phyloP scores from a whole-genome alignment of 371 early-diverging fungal genomes.

The Catenaria anguillulae region DNA sequence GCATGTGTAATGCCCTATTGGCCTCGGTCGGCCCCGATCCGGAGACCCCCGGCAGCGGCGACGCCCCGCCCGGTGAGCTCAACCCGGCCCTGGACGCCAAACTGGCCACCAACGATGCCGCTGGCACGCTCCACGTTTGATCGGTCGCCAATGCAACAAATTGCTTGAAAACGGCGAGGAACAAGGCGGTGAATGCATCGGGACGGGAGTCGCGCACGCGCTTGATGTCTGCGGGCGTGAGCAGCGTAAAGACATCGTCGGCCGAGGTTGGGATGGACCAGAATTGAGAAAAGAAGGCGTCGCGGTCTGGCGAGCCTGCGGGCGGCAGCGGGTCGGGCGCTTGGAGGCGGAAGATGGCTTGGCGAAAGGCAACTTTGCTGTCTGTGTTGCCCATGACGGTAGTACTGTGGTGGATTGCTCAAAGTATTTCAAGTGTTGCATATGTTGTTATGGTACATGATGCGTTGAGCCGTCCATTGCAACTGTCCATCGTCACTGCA shows the following conservation, averaged over 20 bases:
- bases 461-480: too few species aligned
- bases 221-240: constrained; percentile 66
- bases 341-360: constrained; percentile 63
- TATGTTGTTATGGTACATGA: too few species aligned
- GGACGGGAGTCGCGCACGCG: constrained; percentile 51
- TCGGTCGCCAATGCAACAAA: not conserved
- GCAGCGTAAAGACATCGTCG: constrained; percentile 73
- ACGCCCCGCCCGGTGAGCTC: too few species aligned
- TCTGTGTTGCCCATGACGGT: constrained; percentile 88
- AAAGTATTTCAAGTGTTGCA: too few species aligned
- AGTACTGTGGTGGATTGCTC: too few species aligned
- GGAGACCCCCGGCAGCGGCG: too few species aligned
- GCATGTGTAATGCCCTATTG: constrained; percentile 27
- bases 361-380: constrained; percentile 72
- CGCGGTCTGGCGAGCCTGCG: too few species aligned
- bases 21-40: not conserved
- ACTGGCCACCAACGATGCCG: constrained; percentile 1
- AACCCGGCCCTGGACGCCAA: too few species aligned
- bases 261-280: constrained; percentile 12
- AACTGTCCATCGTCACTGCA: too few species aligned
- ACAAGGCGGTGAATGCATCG: constrained; percentile 55
- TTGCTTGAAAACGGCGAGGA: constrained; percentile 14
- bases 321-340: too few species aligned
- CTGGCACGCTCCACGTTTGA: not conserved
- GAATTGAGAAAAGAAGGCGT: too few species aligned